phyloP scores from a whole-genome alignment of 2,329 filamentous ascomycete species.

The Exserohilum turcica region DNA sequence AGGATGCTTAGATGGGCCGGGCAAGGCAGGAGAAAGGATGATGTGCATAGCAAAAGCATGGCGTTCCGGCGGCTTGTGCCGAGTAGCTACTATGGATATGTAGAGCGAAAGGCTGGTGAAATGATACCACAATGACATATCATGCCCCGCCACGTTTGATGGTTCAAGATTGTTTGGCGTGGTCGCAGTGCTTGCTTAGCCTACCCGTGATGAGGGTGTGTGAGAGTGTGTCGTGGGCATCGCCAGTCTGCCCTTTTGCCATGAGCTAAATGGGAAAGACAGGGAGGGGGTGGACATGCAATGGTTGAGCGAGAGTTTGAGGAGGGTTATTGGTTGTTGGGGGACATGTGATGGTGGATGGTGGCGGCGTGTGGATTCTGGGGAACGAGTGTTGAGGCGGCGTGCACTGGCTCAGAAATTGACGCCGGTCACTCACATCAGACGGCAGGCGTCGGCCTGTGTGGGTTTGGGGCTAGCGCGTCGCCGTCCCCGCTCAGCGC shows the following conservation, averaged over 20 bases:
- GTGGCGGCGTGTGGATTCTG: too few relatives aligned
- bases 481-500: not conserved
- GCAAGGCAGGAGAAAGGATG: conserved; percentile 18
- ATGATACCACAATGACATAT: conserved; percentile 45
- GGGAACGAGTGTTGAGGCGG: too few relatives aligned
- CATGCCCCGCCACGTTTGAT: conserved; percentile 36
- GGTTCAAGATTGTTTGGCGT: conserved; percentile 1
- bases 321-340: too few relatives aligned
- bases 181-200: not conserved
- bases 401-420: not conserved
- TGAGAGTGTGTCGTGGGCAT: not conserved
- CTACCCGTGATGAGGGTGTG: not conserved
- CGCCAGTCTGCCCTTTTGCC: not conserved
- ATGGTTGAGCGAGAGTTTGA: not conserved
- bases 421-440: not conserved
- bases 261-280: not conserved
- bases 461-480: not conserved
- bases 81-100: conserved; percentile 38
- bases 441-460: not conserved
- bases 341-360: too few relatives aligned
- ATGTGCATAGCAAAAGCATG: conserved; percentile 42
- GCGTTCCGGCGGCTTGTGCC: conserved; percentile 44
- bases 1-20: conserved; percentile 59
- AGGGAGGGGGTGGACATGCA: not conserved
- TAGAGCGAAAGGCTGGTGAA: conserved; percentile 42